Percentiles rank a stretch among this genome's conserved stretches.
Evolutionary conservation across 1,284 basidiomycete genomes (phyloP).

Genomic region (Thelephora terrestris): DNA sequence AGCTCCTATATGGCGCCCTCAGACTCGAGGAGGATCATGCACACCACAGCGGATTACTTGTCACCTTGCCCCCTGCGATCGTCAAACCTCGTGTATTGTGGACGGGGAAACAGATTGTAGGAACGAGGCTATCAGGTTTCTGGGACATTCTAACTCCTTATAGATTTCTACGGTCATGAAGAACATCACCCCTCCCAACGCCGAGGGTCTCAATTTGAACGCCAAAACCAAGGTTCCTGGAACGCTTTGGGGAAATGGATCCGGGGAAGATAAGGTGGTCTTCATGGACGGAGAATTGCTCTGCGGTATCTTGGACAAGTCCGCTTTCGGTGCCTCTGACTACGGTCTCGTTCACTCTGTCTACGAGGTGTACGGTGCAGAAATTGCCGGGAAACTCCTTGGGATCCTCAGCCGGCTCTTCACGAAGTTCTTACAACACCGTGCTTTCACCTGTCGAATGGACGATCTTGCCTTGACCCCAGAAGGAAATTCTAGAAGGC

Average conservation of each 20-base stretch:
- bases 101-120: slow-evolving; percentile 97
- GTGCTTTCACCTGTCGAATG: slow-evolving; percentile 98
- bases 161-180: slow-evolving; percentile 88
- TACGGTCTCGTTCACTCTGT: slow-evolving; percentile 97
- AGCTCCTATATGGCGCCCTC: slow-evolving; percentile 92
- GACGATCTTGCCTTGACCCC: slow-evolving; percentile 91
- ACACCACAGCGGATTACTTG: slow-evolving; percentile 56
- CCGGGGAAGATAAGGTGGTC: slow-evolving; percentile 79
- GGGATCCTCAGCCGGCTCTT: slow-evolving; percentile 91
- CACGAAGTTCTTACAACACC: slow-evolving; percentile 95
- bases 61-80: slow-evolving; percentile 85
- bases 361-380: slow-evolving; percentile 96
- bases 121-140: slow-evolving; percentile 18
- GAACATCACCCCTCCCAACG: slow-evolving; percentile 82
- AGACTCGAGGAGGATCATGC: slow-evolving; percentile 75
- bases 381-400: slow-evolving; percentile 83
- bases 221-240: slow-evolving; percentile 85
- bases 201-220: slow-evolving; percentile 78
- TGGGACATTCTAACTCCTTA: slow-evolving; percentile 2
- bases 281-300: slow-evolving; percentile 93
- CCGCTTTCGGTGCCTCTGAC: slow-evolving; percentile 92
- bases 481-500: slow-evolving; percentile 68
- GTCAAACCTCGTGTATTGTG: slow-evolving; percentile 87
- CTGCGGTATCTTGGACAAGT: slow-evolving; percentile 92
- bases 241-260: slow-evolving; percentile 73